Conservation (phyloP, 2,329 filamentous ascomycete genomes). For the Alternaria gansuensis region DNA sequence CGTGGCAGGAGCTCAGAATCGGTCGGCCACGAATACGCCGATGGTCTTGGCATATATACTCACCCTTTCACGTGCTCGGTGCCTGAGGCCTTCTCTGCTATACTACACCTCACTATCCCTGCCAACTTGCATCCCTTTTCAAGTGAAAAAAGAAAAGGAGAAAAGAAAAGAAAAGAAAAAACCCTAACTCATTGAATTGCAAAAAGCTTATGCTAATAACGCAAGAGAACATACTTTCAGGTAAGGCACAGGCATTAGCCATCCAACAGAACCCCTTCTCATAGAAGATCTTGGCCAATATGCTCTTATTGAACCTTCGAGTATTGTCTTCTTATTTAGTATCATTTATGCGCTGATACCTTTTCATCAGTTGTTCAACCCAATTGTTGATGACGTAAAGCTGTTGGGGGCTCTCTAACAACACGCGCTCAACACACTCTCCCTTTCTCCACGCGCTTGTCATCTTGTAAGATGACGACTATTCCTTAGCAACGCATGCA, state of each 20-base stretch:
- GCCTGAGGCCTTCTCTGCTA: neutral
- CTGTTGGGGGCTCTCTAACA: no score
- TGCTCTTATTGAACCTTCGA: neutral
- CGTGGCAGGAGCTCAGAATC: conserved; percentile 31
- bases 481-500: neutral
- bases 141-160: no score
- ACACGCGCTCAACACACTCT: no score
- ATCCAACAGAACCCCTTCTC: neutral
- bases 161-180: no score
- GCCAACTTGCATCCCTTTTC: neutral
- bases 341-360: conserved; percentile 32
- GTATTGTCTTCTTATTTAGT: neutral
- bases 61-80: neutral
- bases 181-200: no score
- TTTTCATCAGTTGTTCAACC: conserved; percentile 8
- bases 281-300: neutral
- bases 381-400: no score
- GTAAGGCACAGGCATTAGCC: neutral
- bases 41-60: conserved; percentile 24
- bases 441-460: no score
- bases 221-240: neutral
- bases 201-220: neutral
- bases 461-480: no score
- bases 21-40: conserved; percentile 29
- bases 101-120: neutral